These are phyloP conservation scores for Mycena crocata DNA, from an alignment of 768 basidiomycete genomes.

Conservation along the genomic window DNA sequence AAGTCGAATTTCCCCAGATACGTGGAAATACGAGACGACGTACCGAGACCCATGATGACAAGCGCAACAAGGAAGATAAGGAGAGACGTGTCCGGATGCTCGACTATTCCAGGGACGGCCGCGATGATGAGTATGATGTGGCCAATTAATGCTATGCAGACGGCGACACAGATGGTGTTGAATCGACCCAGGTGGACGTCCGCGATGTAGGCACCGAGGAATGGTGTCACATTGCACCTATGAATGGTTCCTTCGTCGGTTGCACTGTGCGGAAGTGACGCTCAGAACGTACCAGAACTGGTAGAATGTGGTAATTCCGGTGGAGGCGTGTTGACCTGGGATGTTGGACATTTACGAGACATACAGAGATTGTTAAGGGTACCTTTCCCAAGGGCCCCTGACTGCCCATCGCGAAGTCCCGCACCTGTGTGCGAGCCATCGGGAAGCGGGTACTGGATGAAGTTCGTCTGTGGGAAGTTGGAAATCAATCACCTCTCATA, in stretches of 20 bases:
- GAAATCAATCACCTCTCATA: neutral
- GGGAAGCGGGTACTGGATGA: slow-evolving; percentile 80
- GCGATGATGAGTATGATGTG: slow-evolving; percentile 23
- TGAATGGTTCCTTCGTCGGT: slow-evolving; percentile 17
- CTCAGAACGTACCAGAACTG: slow-evolving; percentile 64
- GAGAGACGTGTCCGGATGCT: slow-evolving; percentile 56
- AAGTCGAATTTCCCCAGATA: too few relatives aligned
- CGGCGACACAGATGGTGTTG: slow-evolving; percentile 76
- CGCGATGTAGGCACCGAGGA: slow-evolving; percentile 79
- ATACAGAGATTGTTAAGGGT: neutral
- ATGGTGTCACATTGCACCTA: slow-evolving; percentile 75
- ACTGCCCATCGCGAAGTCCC: slow-evolving; percentile 62
- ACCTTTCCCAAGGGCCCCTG: slow-evolving; percentile 73
- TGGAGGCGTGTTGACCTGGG: slow-evolving; percentile 71
- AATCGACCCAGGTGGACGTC: slow-evolving; percentile 80
- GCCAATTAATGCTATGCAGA: slow-evolving; percentile 63
- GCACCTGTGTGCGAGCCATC: slow-evolving; percentile 74
- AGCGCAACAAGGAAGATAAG: slow-evolving; percentile 69
- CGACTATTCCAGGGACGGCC: slow-evolving; percentile 71
- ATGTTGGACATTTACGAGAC: neutral
- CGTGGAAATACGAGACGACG: slow-evolving; percentile 10
- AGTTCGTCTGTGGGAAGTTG: slow-evolving; percentile 60
- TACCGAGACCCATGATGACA: slow-evolving; percentile 66
- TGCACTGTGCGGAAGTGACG: too few relatives aligned
- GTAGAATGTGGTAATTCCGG: slow-evolving; percentile 78